These are phyloP conservation scores for Sclerotiophoma versabilis DNA, from an alignment of 2,329 filamentous ascomycete genomes.

Conservation along the genomic window DNA sequence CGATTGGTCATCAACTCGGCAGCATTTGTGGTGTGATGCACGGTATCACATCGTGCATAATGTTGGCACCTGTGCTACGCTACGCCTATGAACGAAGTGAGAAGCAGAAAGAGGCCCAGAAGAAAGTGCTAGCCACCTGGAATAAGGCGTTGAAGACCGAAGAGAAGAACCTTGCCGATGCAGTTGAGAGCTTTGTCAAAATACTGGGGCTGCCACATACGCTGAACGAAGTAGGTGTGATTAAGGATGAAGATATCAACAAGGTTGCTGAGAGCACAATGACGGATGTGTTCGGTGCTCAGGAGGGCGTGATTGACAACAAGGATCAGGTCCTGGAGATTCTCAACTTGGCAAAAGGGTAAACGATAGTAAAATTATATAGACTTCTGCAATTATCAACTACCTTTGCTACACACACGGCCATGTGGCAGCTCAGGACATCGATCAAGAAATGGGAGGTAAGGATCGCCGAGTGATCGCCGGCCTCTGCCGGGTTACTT, in stretches of 20 bases:
- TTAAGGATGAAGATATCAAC: conserved; percentile 23
- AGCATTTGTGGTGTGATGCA: conserved; percentile 32
- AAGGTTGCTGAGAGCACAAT: conserved; percentile 33
- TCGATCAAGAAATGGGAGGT: too few relatives aligned
- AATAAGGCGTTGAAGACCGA: conserved; percentile 26
- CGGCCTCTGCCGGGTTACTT: background rate
- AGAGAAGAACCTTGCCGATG: conserved; percentile 29
- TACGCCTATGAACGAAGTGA: conserved; percentile 22
- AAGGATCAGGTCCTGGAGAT: conserved; percentile 24
- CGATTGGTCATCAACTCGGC: conserved; percentile 33
- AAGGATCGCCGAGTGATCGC: background rate
- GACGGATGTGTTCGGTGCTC: conserved; percentile 27
- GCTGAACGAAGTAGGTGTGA: conserved; percentile 28
- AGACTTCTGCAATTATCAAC: background rate
- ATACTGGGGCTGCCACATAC: conserved; percentile 25
- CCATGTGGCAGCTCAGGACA: too few relatives aligned
- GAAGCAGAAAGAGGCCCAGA: conserved; percentile 18
- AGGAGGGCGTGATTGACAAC: conserved; percentile 1
- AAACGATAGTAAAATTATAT: background rate
- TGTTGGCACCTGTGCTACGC: conserved; percentile 29
- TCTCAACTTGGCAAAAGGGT: conserved; percentile 14
- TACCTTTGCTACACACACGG: too few relatives aligned
- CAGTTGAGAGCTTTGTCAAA: conserved; percentile 29
- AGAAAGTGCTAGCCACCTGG: conserved; percentile 28
- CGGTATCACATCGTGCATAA: conserved; percentile 32